Evolutionary conservation across 2,329 filamentous ascomycete genomes (phyloP).

Genomic region (Aspergillus sp.): DNA sequence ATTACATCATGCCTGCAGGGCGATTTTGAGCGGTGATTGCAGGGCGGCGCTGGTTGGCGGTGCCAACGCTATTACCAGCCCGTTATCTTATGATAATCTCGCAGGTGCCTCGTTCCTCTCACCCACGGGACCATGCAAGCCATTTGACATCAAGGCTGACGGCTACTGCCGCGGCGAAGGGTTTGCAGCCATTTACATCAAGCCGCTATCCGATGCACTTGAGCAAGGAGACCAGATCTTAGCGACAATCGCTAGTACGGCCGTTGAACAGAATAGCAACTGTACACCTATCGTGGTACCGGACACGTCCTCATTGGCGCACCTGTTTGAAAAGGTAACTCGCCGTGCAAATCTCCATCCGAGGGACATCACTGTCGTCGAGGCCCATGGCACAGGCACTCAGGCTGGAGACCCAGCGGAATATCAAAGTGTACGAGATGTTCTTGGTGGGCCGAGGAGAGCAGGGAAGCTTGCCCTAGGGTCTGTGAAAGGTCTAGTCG

Average conservation of each 20-base stretch:
- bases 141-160: constrained; percentile 49
- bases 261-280: constrained; percentile 36
- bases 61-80: constrained; percentile 32
- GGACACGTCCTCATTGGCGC: constrained; percentile 23
- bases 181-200: constrained; percentile 48
- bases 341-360: constrained; percentile 22
- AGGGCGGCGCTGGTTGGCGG: constrained; percentile 35
- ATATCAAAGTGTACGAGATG: constrained; percentile 23
- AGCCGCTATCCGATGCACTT: constrained; percentile 47
- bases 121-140: constrained; percentile 47
- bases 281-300: constrained; percentile 23
- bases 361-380: constrained; percentile 30
- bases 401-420: constrained; percentile 33
- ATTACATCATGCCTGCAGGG: constrained; percentile 25
- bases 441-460: constrained; percentile 20
- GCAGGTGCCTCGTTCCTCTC: constrained; percentile 43
- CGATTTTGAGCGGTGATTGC: constrained; percentile 24
- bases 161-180: constrained; percentile 56
- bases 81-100: constrained; percentile 25
- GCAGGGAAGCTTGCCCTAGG: constrained; percentile 21
- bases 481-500: constrained; percentile 35
- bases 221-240: constrained; percentile 47
- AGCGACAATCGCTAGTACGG: constrained; percentile 38
- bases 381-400: constrained; percentile 37
- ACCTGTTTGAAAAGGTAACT: constrained; percentile 30